Conservation (phyloP, 306 rosid species). For the Begonia peltatifolia region DNA sequence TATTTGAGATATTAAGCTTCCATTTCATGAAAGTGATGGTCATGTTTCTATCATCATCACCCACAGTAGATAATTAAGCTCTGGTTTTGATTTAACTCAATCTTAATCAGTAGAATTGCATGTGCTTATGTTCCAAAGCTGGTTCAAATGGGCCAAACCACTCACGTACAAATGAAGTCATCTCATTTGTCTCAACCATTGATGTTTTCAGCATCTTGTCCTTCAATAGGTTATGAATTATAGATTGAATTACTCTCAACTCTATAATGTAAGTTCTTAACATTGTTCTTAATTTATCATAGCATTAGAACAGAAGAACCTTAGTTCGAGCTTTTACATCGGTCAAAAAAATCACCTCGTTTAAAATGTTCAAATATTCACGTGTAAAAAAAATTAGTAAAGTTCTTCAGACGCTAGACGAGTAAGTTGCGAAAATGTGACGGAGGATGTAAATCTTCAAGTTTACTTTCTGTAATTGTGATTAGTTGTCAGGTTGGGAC, state of each 20-base stretch:
- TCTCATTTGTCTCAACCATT: no score
- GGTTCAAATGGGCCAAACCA: background rate
- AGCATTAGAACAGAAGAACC: no score
- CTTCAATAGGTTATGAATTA: no score
- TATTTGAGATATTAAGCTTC: slow-evolving; percentile 8
- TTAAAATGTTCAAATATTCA: no score
- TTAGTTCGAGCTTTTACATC: no score
- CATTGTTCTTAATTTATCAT: no score
- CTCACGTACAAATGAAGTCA: no score
- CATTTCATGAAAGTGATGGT: background rate
- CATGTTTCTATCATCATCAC: slow-evolving; percentile 1
- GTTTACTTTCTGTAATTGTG: no score
- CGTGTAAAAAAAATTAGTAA: slow-evolving; percentile 1
- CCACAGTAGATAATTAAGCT: background rate
- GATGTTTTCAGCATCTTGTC: no score
- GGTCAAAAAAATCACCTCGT: no score
- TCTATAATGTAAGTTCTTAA: no score
- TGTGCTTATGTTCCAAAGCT: background rate
- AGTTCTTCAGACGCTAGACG: background rate
- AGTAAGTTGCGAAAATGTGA: background rate
- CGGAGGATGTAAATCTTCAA: background rate
- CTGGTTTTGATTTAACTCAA: slow-evolving; percentile 11
- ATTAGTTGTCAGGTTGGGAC: slow-evolving; percentile 3
- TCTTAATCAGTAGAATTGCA: slow-evolving; percentile 4
- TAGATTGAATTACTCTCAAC: no score